phyloP scores from a whole-genome alignment of 768 basidiomycete species.

The Pulveroboletus sp. region DNA sequence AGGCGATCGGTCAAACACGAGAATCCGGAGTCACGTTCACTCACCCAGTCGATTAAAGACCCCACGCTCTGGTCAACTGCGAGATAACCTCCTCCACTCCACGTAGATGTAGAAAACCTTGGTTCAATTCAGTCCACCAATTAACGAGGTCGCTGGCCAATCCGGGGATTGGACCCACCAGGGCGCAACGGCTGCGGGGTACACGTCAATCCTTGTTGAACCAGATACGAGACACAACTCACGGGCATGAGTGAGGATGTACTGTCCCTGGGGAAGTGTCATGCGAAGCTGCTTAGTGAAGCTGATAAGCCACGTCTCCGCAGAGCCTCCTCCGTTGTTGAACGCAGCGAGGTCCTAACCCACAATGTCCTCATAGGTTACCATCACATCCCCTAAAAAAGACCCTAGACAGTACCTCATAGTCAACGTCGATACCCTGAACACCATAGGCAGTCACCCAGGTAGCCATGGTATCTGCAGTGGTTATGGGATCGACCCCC shows the following conservation, averaged over 20 bases:
- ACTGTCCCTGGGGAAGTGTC: slow-evolving; percentile 29
- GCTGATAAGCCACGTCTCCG: slow-evolving; percentile 32
- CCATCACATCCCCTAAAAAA: not conserved
- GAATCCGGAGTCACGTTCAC: not conserved
- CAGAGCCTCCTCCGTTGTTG: slow-evolving; percentile 33
- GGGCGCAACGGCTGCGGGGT: slow-evolving; percentile 14
- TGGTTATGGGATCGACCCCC: slow-evolving; percentile 35
- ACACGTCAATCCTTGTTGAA: not conserved
- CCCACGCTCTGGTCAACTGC: slow-evolving; percentile 35
- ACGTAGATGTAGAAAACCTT: slow-evolving; percentile 20
- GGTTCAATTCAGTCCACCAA: not conserved
- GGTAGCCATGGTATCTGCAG: slow-evolving; percentile 41
- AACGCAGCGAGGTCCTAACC: slow-evolving; percentile 33
- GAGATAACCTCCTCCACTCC: slow-evolving; percentile 36
- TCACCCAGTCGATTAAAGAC: slow-evolving; percentile 44
- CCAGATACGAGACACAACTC: slow-evolving; percentile 5
- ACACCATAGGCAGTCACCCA: slow-evolving; percentile 45
- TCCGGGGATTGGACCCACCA: slow-evolving; percentile 9
- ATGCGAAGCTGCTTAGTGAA: slow-evolving; percentile 33
- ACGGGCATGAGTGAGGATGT: slow-evolving; percentile 36
- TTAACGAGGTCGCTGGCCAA: not conserved
- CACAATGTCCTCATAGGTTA: not conserved
- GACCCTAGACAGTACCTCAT: slow-evolving; percentile 31
- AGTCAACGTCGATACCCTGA: slow-evolving; percentile 53
- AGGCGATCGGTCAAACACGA: not conserved